Conservation (phyloP, 371 early-diverging fungal genomes). For the Mucor racemosus region DNA sequence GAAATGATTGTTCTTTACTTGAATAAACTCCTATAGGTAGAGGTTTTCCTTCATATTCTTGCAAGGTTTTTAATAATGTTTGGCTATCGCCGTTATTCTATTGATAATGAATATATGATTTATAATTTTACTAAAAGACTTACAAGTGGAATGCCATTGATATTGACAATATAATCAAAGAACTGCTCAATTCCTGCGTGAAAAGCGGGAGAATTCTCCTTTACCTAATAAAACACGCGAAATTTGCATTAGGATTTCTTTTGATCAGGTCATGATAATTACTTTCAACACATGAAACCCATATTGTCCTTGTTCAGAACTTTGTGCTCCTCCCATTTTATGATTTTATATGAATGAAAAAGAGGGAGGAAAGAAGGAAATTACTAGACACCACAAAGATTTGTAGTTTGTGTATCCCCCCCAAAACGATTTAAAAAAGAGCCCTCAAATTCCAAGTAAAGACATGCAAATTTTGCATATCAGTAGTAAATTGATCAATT, state of each 20-base stretch:
- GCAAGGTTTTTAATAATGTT: constrained; percentile 51
- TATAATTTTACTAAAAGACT: not conserved
- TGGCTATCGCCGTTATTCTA: constrained; percentile 58
- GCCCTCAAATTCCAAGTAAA: not conserved
- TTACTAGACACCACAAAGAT: not conserved
- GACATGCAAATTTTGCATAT: not conserved
- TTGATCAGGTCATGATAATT: not conserved
- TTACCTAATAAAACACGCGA: constrained; percentile 14
- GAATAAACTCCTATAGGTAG: constrained; percentile 70
- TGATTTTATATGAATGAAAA: not conserved
- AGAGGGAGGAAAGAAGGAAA: not conserved
- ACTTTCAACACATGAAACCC: constrained; percentile 58
- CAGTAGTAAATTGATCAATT: not conserved
- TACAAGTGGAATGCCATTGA: constrained; percentile 67
- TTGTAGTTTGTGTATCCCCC: not conserved
- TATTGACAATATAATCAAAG: constrained; percentile 76
- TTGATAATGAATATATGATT: not conserved
- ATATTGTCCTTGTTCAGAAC: constrained; percentile 50
- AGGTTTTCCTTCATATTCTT: constrained; percentile 56
- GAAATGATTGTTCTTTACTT: constrained; percentile 65
- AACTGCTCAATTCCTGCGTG: constrained; percentile 75
- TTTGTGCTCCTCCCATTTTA: constrained; percentile 49
- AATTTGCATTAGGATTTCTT: not conserved
- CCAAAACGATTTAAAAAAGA: not conserved
- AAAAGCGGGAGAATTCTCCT: constrained; percentile 64